Evolutionary conservation across 176 grass and related monocot species (phyloP), one percentile per base, ranked within the genome.

Genomic region (Saccharum spontaneum): DNA sequence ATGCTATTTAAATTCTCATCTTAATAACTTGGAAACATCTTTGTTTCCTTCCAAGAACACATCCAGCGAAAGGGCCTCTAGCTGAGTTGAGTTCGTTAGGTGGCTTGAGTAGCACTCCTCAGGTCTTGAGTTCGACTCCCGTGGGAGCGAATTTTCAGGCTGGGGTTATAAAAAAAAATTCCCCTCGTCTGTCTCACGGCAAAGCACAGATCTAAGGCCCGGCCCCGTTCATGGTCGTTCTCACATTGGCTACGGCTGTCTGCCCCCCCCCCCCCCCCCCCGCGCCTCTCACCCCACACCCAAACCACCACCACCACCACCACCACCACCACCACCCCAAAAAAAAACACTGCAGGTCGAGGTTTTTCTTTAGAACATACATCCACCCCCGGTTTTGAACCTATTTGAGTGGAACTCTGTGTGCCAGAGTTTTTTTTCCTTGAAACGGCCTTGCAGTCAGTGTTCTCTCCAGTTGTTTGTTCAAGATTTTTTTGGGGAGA

Each of bases 1-100:
- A 65, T 68, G 28, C 4, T 26, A 48, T 77, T 83, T 30, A 83
- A 83, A 83, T 83, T 5, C 6, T 69, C 75, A 39, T 48, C 3
- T 4, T 7, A 76, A 55, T 76, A 75, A 34, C 17, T 18, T 76
- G 30, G 38, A 31, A 34, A 18, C 23, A 30, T 23, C 37, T 44
- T 30, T 6, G 13, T 65, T 65, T 31, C 24, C 61, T 65, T 63
- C 62, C 62, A 65, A 65, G 62, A 62, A 62, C 3, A 63, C 23
- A 63, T 28, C 60, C 60, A 28, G 55, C 55, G 18, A 60, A 3
- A 60, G 8, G 22, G 22, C 55, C 52, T 60, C 22, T 59, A 59
- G 55, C 20, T 60, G 55, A 60, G 55, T 60, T 60, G 55, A 60
- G 55, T 60, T 60, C 8, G 9, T n/a, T 9, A 23, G 8, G 22